Conservation (phyloP, 2,329 filamentous ascomycete species). For the Lasiodiplodia citricola region DNA sequence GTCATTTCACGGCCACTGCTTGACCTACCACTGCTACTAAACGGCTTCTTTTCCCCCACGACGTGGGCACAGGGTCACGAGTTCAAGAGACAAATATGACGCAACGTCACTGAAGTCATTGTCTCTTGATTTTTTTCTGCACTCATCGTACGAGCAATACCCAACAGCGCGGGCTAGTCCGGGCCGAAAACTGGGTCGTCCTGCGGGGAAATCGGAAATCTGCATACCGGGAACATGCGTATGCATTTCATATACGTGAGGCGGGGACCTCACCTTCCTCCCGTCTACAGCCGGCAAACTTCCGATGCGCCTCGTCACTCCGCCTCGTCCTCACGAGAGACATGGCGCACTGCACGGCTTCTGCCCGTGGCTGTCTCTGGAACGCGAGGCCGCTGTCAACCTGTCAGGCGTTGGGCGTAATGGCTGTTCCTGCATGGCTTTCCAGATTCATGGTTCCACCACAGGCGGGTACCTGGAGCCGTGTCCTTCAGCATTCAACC, state of each 20-base stretch:
- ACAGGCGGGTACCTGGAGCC: conserved; percentile 15
- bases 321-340: background rate
- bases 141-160: conserved; percentile 4
- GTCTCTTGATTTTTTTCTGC: background rate
- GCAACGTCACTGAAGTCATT: background rate
- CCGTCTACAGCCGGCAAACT: background rate
- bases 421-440: conserved; percentile 5
- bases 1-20: background rate
- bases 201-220: background rate
- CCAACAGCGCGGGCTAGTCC: background rate
- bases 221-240: conserved; percentile 1
- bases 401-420: background rate
- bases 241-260: background rate
- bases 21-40: background rate
- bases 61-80: background rate
- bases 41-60: background rate
- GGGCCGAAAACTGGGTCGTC: background rate
- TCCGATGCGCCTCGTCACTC: background rate
- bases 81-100: background rate
- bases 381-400: conserved; percentile 2
- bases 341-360: background rate
- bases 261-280: background rate
- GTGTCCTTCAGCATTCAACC: background rate
- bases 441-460: conserved; percentile 12
- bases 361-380: background rate